Evolutionary conservation across 78 protist species (phyloP), one percentile per base, ranked within the genome.

Genomic region (Dictyostelium firmibasis): DNA sequence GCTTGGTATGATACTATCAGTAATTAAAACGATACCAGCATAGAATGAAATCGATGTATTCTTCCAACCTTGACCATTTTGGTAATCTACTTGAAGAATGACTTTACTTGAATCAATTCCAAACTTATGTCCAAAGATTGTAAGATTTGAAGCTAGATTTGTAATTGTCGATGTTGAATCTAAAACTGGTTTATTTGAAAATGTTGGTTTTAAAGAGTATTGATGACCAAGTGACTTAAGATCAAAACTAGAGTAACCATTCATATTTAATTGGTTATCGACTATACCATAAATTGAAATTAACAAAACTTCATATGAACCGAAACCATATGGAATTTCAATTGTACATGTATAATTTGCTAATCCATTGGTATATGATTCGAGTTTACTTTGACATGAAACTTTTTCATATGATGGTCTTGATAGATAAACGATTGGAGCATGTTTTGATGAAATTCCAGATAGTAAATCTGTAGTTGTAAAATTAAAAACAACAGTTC

Each of bases 291-390:
- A 79, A 11, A 87, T 41, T 5, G 93, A 87, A 27, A 78, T 8
- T 11, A 64, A 5, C 1, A 87, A 1, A 0, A 20, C 86, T 36
- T 76, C 69, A 44, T 41, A 25, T 0, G 29, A n/a, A 23, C 86
- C 93, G 79, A 27, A 87, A 20, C 93, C 93, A 62, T 57, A 53
- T n/a, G 93, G 93, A 13, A 87, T 10, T 11, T 87, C 5, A 47
- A 79, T 35, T 5, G 62, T 16, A 14, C 85, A 79, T 1, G 44
- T 79, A 79, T 79, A 79, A 29, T 23, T 79, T 2, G 85, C 93
- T 31, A 78, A 77, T 18, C 33, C 47, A 43, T 50, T 41, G 4
- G 6, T 13, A 36, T 33, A 47, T 23, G 47, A 72, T 23, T 33
- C 41, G 2, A 86, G 20, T 18, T n/a, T 43, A 6, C 38, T 14